Evolutionary conservation across 2,329 filamentous ascomycete genomes (phyloP).

Genomic region (Calonectria pauciramosa): DNA sequence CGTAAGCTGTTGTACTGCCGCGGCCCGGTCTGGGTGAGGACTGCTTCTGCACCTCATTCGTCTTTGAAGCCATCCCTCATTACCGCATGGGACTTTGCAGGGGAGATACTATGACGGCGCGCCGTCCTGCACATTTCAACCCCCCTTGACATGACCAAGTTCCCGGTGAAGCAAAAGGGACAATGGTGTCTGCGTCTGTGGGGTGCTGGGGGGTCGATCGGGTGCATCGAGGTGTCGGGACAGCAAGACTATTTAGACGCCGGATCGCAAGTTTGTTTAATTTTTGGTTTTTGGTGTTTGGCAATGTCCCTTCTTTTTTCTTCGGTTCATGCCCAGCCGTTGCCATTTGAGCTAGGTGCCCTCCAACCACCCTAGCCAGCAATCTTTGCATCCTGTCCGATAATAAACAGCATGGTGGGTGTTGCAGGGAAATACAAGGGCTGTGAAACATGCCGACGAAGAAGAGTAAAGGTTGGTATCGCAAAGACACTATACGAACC

Average conservation of each 20-base stretch:
- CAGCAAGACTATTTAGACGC: slow-evolving; percentile 39
- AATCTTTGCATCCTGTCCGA: background rate
- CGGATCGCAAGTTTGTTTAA: slow-evolving; percentile 26
- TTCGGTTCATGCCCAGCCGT: background rate
- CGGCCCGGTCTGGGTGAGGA: slow-evolving; percentile 28
- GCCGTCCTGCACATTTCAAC: slow-evolving; percentile 27
- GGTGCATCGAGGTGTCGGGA: slow-evolving; percentile 34
- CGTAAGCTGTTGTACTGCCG: slow-evolving; percentile 38
- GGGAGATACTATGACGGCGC: slow-evolving; percentile 34
- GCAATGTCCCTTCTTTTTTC: slow-evolving; percentile 11
- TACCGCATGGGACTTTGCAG: slow-evolving; percentile 39
- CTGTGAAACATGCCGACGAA: slow-evolving; percentile 71
- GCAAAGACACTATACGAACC: background rate
- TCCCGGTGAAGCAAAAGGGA: slow-evolving; percentile 29
- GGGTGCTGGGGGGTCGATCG: slow-evolving; percentile 36
- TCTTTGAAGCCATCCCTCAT: slow-evolving; percentile 33
- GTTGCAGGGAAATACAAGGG: slow-evolving; percentile 75
- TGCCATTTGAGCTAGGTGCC: background rate
- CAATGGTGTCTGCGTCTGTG: slow-evolving; percentile 37
- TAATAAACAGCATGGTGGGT: slow-evolving; percentile 65
- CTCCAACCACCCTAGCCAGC: background rate
- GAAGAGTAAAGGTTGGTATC: slow-evolving; percentile 69
- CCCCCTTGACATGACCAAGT: slow-evolving; percentile 21
- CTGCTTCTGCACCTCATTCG: slow-evolving; percentile 38
- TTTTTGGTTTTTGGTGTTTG: slow-evolving; percentile 25